A percentile compares a stretch with the other conserved stretches of the same genome.
phyloP scores from a whole-genome alignment of 306 rosid species.

The Geum urbanum region DNA sequence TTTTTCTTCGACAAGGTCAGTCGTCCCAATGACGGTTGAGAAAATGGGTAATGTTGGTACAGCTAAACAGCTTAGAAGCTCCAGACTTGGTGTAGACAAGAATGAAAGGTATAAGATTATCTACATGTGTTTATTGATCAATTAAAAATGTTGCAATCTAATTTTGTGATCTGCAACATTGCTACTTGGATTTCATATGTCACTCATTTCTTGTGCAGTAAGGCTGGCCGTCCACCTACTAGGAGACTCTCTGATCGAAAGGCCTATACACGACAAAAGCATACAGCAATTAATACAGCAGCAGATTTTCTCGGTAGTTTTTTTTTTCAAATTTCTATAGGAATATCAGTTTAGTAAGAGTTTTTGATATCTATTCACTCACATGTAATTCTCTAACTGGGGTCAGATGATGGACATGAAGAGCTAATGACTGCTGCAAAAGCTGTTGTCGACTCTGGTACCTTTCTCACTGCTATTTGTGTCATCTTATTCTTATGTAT shows the following conservation, averaged over 20 bases:
- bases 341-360: constrained; percentile 9
- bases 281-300: constrained; percentile 54
- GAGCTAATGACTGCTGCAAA: constrained; percentile 89
- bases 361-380: constrained; percentile 33
- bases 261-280: constrained; percentile 89
- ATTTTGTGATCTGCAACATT: constrained; percentile 11
- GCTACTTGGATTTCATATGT: constrained; percentile 30
- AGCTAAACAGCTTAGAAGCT: constrained; percentile 95
- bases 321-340: neutral
- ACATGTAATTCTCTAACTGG: constrained; percentile 54
- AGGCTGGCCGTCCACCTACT: constrained; percentile 97
- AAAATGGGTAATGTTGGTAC: constrained; percentile 74
- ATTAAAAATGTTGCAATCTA: constrained; percentile 12
- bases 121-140: constrained; percentile 19
- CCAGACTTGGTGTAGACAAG: constrained; percentile 76
- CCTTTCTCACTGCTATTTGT: constrained; percentile 29
- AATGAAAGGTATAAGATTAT: constrained; percentile 63
- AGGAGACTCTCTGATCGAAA: constrained; percentile 93
- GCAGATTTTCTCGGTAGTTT: constrained; percentile 81
- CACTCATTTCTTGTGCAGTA: constrained; percentile 59
- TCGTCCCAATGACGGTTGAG: constrained; percentile 62
- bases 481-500: constrained; percentile 22
- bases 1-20: constrained; percentile 58
- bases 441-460: constrained; percentile 68
- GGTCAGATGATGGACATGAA: constrained; percentile 85